Base-by-base conservation (phyloP, 1,139 yeast species). In the Candida sp. region DNA sequence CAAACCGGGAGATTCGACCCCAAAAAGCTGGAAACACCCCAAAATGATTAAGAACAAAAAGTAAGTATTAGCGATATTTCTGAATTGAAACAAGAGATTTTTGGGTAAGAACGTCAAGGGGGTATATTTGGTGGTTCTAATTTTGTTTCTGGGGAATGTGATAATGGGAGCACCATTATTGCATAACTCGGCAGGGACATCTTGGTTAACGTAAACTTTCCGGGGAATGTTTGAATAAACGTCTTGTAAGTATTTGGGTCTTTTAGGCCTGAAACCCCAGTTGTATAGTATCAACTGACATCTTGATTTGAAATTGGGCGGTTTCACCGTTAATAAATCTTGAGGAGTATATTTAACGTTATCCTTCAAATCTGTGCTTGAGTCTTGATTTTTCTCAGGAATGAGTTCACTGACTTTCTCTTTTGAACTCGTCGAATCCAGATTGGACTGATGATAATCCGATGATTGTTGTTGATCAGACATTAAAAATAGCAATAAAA, bases 111-210 rank as follows among this genome's bases (percentile, higher is more conserved):
- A 93, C 5, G 95, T 72, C 41, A 93, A 60, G 5, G 97, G 97
- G 7, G 98, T 91, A 64, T 93, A 93, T 65, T 90, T 91, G 4
- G 99, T 90, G 1, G 99, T 91, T 69, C 97, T 84, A 55, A 93
- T 89, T 64, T 93, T 93, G 69, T 93, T 93, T 60, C 96, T 77
- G 3, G 95, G 83, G 60, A 84, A 93, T 11, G 58, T 51, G 8
- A 66, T 57, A 5, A 69, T 54, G 1, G 95, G 95, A 44, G 72
- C 64, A 12, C 89, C 89, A 5, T 81, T 74, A 39, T 76, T 42
- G 38, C 41, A 50, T 65, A 70, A 56, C 30, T 56, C 50, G 2
- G 52, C 53, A 0, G 77, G 77, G 35, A 71, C 50, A 3, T 57
- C 64, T 33, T 61, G 58, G 53, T 73, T 73, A 45, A 70, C 74